Evolutionary conservation across 495 filamentous ascomycete genomes (phyloP), one percentile per base, ranked within the genome.

Genomic region (Talaromyces borbonicus): DNA sequence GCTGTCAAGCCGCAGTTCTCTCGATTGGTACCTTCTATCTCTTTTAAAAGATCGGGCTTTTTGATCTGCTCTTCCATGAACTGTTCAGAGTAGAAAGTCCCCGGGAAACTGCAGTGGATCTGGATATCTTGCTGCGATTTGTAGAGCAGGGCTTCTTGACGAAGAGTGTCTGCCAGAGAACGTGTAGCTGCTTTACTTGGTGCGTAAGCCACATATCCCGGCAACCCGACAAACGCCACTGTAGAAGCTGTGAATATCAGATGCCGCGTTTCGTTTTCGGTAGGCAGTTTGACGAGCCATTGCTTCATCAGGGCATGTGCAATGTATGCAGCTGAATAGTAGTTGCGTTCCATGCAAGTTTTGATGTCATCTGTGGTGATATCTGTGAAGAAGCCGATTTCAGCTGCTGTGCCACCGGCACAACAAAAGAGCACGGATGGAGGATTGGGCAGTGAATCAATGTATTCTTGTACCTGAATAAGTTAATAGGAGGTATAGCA

Each of bases 131-230:
- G 26, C 1, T 48, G 14, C 8, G 46, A 27, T 6, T 35, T 20
- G 52, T 68, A 64, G 5, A 57, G 50, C 18, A 54, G 51, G 7
- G 50, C 46, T 53, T 71, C 65, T 39, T 56, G 47, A 1, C 65
- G 59, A 2, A 69, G 56, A 1, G 61, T 67, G 35, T 69, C 65
- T 19, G 66, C 65, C 1, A 71, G 41, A 1, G 56, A 61, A 27
- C 66, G 60, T 7, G 58, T 56, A 1, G 68, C 60, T 3, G 48
- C 54, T 49, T 65, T 66, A 1, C 54, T 52, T 4, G 63, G 58
- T 8, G 58, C 59, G 49, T 69, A 71, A 5, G 64, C 63, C 7
- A 45, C 50, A 48, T 66, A 71, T 1, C 66, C 66, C 18, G 65
- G 65, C 15, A 68, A 33, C 2, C 52, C 55, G 0, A 65, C 47